A percentile compares a stretch with the other conserved stretches of the same genome.
These are phyloP conservation scores for Verticillium isaacii DNA, from an alignment of 2,329 filamentous ascomycete genomes.

Conservation along the genomic window DNA sequence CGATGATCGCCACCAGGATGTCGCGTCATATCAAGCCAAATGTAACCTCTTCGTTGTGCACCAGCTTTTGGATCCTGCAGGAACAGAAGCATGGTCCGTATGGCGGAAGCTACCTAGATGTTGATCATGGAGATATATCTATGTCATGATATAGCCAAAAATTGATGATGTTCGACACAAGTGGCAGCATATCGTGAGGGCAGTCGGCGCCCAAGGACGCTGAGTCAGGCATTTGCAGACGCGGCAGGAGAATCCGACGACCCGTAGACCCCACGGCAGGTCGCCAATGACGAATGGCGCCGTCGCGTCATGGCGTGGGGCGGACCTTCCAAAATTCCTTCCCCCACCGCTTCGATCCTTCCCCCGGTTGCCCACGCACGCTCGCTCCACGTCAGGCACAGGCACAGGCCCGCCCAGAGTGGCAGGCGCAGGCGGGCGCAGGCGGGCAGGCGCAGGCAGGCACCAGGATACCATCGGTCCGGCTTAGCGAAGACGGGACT, in stretches of 20 bases:
- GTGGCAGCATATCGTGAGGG: no score
- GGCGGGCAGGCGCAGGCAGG: not conserved
- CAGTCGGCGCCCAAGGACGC: not conserved
- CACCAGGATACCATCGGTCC: not conserved
- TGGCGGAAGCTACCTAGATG: no score
- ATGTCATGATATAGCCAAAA: no score
- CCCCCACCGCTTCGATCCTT: not conserved
- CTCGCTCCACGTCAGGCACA: not conserved
- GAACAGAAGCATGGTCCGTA: no score
- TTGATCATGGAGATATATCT: no score
- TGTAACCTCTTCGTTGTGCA: no score
- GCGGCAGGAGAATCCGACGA: not conserved
- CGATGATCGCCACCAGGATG: no score
- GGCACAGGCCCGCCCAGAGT: not conserved
- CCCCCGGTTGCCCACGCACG: not conserved
- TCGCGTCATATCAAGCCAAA: no score
- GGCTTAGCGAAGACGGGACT: not conserved
- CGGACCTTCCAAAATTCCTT: not conserved
- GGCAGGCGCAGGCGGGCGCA: not conserved
- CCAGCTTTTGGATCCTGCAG: no score
- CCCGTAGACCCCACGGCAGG: not conserved
- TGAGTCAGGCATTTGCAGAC: not conserved
- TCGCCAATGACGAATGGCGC: not conserved
- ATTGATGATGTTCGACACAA: no score
- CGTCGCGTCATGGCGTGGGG: not conserved